phyloP scores from a whole-genome alignment of 148 eudicot species.

The Rhododendron ovatum region DNA sequence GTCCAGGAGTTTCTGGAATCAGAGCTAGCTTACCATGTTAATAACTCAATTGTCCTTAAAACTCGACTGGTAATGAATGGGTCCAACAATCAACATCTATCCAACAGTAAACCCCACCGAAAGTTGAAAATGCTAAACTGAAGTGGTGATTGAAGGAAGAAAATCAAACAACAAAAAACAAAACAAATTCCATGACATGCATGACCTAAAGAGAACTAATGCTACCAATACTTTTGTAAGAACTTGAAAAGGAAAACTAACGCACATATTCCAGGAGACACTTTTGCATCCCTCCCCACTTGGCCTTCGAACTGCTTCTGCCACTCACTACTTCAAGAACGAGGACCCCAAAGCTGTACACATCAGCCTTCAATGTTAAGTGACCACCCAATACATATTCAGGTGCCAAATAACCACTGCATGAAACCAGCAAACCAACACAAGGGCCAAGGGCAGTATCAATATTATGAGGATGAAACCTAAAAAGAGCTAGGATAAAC shows the following conservation, averaged over 20 bases:
- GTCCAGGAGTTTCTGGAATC: neutral
- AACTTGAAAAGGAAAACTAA: neutral
- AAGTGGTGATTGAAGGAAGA: neutral
- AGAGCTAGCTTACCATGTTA: neutral
- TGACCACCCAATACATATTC: conserved; percentile 85
- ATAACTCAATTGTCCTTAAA: neutral
- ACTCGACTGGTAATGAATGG: neutral
- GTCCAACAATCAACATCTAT: neutral
- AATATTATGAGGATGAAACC: neutral
- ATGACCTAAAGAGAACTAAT: neutral
- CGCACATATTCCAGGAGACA: conserved; percentile 82
- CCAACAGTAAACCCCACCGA: neutral
- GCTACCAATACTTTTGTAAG: neutral
- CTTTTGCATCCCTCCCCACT: conserved; percentile 57
- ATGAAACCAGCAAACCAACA: conserved; percentile 13
- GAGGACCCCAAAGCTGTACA: conserved; percentile 91
- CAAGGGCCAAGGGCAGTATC: neutral
- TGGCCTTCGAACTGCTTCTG: conserved; percentile 48
- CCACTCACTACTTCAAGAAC: conserved; percentile 76
- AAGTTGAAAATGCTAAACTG: neutral
- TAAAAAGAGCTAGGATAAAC: neutral
- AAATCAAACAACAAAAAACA: neutral
- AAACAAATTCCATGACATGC: neutral
- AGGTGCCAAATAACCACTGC: conserved; percentile 97
- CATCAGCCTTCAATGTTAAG: conserved; percentile 83